Conservation (phyloP, 805 yeast genomes). For the Komagataella phaffii region DNA sequence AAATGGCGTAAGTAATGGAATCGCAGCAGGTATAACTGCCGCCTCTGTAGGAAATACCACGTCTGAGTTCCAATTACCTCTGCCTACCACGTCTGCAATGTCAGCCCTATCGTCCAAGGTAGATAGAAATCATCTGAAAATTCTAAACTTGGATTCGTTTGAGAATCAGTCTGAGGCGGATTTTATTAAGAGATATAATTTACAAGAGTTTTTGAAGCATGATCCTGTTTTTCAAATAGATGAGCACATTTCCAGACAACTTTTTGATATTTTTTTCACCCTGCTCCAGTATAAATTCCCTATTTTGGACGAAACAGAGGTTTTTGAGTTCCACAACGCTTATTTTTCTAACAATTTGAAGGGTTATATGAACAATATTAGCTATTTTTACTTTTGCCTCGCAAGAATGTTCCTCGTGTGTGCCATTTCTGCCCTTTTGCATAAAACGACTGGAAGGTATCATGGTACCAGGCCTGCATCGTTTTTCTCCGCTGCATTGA, state of each 20-base stretch:
- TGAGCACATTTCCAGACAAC: slow-evolving; percentile 31
- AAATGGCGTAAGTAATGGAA: not conserved
- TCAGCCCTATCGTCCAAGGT: not conserved
- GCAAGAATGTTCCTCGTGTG: slow-evolving; percentile 44
- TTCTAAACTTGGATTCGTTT: slow-evolving; percentile 3
- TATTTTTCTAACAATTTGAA: slow-evolving; percentile 23
- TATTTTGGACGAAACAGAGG: slow-evolving; percentile 35
- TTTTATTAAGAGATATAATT: slow-evolving; percentile 28
- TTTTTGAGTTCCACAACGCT: slow-evolving; percentile 33
- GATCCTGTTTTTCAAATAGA: slow-evolving; percentile 43
- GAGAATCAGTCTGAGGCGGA: slow-evolving; percentile 1
- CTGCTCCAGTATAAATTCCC: slow-evolving; percentile 46
- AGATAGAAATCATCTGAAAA: slow-evolving; percentile 4
- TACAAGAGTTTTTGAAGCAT: slow-evolving; percentile 27
- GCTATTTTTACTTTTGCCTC: slow-evolving; percentile 36
- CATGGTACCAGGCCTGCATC: slow-evolving; percentile 40
- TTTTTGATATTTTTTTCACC: slow-evolving; percentile 41
- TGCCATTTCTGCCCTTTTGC: slow-evolving; percentile 36
- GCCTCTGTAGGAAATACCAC: not conserved
- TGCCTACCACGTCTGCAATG: not conserved
- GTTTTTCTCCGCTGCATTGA: slow-evolving; percentile 44
- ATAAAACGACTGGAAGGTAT: slow-evolving; percentile 43
- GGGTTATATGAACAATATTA: slow-evolving; percentile 22
- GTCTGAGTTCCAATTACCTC: not conserved
- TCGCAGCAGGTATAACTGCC: not conserved